phyloP scores from a whole-genome alignment of 768 basidiomycete genomes.

The Lyophyllum shimeji region DNA sequence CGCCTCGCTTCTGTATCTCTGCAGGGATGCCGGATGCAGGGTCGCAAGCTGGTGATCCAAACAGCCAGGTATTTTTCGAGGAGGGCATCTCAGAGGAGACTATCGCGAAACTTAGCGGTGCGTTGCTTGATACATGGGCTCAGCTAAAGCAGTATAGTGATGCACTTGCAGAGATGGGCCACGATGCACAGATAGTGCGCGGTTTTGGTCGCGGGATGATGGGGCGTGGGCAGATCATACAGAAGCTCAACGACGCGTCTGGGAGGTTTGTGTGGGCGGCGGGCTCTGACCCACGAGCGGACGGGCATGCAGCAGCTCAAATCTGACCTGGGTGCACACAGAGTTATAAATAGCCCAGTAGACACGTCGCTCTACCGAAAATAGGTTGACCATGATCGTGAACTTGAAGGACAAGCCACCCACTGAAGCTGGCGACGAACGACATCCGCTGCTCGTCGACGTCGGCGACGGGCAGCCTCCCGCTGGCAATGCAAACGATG shows the following conservation, averaged over 20 bases:
- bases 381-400: slow-evolving; percentile 7
- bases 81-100: slow-evolving; percentile 70
- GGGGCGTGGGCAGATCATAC: slow-evolving; percentile 90
- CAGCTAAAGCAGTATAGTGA: background rate
- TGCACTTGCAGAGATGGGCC: slow-evolving; percentile 76
- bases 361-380: slow-evolving; percentile 1
- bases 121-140: slow-evolving; percentile 14
- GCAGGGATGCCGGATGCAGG: slow-evolving; percentile 70
- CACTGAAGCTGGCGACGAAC: background rate
- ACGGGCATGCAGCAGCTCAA: slow-evolving; percentile 86
- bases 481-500: background rate
- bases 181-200: slow-evolving; percentile 63
- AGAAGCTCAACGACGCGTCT: slow-evolving; percentile 64
- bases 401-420: slow-evolving; percentile 8
- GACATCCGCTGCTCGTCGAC: background rate
- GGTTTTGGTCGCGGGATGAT: slow-evolving; percentile 66
- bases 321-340: slow-evolving; percentile 42
- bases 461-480: background rate
- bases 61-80: slow-evolving; percentile 88
- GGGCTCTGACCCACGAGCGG: slow-evolving; percentile 85
- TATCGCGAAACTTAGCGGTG: slow-evolving; percentile 67
- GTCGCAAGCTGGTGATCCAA: slow-evolving; percentile 59
- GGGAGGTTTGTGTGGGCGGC: slow-evolving; percentile 91
- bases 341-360: background rate
- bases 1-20: slow-evolving; percentile 95